A percentile compares a stretch with the other conserved stretches of the same genome.
These are phyloP conservation scores for Alternaria conjuncta DNA, from an alignment of 2,329 filamentous ascomycete genomes.

Conservation along the genomic window DNA sequence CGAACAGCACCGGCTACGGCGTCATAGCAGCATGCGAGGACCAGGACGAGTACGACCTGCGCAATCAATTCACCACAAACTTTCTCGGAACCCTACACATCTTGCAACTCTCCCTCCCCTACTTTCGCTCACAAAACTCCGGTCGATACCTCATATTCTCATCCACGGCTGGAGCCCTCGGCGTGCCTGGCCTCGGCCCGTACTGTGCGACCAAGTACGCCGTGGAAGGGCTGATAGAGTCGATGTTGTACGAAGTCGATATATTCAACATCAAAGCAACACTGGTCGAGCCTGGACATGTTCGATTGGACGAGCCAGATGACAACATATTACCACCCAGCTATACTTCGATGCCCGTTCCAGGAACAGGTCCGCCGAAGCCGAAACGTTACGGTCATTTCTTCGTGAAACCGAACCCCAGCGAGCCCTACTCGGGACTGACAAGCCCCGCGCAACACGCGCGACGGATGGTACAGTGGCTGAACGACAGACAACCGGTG, in stretches of 20 bases:
- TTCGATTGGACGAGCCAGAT: conserved; percentile 82
- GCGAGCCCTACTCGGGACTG: conserved; percentile 77
- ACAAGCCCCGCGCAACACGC: conserved; percentile 88
- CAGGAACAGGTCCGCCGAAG: conserved; percentile 40
- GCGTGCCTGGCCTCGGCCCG: conserved; percentile 88
- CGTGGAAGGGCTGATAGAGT: conserved; percentile 92
- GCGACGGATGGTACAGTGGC: conserved; percentile 90
- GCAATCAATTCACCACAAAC: conserved; percentile 97
- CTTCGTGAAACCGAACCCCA: conserved; percentile 78
- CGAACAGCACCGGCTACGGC: conserved; percentile 90
- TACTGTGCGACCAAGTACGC: conserved; percentile 98
- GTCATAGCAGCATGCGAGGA: conserved; percentile 96
- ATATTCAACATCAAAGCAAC: conserved; percentile 92
- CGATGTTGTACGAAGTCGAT: conserved; percentile 95
- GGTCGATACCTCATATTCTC: conserved; percentile 95
- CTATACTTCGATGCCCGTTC: conserved; percentile 38
- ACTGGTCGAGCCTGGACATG: conserved; percentile 87
- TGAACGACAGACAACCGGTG: conserved; percentile 89
- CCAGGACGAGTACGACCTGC: conserved; percentile 92
- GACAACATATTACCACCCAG: conserved; percentile 43
- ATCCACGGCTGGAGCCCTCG: conserved; percentile 88
- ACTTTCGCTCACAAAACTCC: conserved; percentile 75
- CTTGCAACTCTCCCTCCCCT: conserved; percentile 84
- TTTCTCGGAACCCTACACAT: conserved; percentile 96
- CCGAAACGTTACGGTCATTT: conserved; percentile 91